Evolutionary conservation across 768 basidiomycete species (phyloP), one percentile per base, ranked within the genome.

Genomic region (Lactarius tabidus): DNA sequence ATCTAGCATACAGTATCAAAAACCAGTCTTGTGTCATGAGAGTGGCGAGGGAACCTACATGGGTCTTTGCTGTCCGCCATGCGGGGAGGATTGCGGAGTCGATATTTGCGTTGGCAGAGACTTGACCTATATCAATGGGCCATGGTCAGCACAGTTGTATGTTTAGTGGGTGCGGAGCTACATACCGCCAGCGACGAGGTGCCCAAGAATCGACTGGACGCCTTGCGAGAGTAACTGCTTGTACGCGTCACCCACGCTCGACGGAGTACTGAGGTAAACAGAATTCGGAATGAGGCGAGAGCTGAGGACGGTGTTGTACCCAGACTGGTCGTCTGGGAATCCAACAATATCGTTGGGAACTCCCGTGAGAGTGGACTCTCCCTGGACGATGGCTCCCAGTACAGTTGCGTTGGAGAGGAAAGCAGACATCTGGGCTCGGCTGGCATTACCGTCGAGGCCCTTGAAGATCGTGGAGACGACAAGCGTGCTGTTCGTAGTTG

Each of bases 31-130:
- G 6, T 14, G 23, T 14, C 15, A 20, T n/a, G 48, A 1, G 38
- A 18, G 6, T 17, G 4, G n/a, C 12, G 26, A 36, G 4, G 14
- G 56, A 15, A 68, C 75, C 52, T 57, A 78, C 78, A 60, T 77
- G 78, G 33, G 74, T 72, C 68, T 79, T 78, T 0, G 78, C 78
- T 2, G 70, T 72, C 59, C 78, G 67, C 78, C 78, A 79, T 28
- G 71, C 74, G 6, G 77, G 77, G 51, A 71, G 70, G 28, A 79
- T 68, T 23, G 78, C 76, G 17, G 70, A 74, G 26, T 70, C 69
- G 17, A 78, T 70, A 29, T 74, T 35, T 10, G 74, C 75, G 63
- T 77, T 78, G 39, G 71, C 70, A 10, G 78, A 62, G 3, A 79
- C 77, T 69, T 74, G 67, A 15, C 77, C 74, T 75, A 52, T 15